Conservation (phyloP, 306 rosid species). For the Vachellia collinsii region DNA sequence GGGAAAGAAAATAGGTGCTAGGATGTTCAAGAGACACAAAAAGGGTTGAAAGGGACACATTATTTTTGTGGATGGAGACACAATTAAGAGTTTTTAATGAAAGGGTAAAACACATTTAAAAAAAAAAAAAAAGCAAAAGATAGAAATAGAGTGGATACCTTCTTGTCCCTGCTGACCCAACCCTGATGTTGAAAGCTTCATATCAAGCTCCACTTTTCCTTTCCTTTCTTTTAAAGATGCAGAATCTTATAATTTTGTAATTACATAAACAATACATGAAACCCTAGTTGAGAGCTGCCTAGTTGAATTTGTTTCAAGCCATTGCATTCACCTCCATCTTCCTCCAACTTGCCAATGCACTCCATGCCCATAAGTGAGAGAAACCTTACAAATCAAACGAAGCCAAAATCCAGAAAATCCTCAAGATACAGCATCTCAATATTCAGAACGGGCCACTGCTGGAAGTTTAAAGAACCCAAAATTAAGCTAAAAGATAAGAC, state of each 20-base stretch:
- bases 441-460: conserved; percentile 14
- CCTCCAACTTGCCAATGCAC: conserved; percentile 50
- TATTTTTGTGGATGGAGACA: conserved; percentile 32
- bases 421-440: conserved; percentile 41
- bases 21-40: conserved; percentile 40
- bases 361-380: conserved; percentile 33
- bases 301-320: conserved; percentile 48
- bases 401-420: conserved; percentile 42
- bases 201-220: conserved; percentile 56
- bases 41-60: conserved; percentile 51
- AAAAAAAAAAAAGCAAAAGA: conserved; percentile 26
- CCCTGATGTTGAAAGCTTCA: conserved; percentile 98
- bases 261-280: conserved; percentile 51
- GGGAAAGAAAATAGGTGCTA: conserved; percentile 26
- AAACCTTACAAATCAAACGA: conserved; percentile 43
- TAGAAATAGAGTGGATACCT: conserved; percentile 61
- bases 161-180: conserved; percentile 89
- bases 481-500: conserved; percentile 14
- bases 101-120: neutral
- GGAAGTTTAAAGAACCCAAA: conserved; percentile 4
- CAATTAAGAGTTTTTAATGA: conserved; percentile 38
- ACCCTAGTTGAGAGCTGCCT: conserved; percentile 54
- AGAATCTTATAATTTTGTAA: conserved; percentile 34
- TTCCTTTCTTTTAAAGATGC: conserved; percentile 38
- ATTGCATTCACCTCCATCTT: conserved; percentile 47